Evolutionary conservation across 2,329 filamentous ascomycete species (phyloP), one percentile per base, ranked within the genome.

Genomic region (Arthrobotrys sinensis): DNA sequence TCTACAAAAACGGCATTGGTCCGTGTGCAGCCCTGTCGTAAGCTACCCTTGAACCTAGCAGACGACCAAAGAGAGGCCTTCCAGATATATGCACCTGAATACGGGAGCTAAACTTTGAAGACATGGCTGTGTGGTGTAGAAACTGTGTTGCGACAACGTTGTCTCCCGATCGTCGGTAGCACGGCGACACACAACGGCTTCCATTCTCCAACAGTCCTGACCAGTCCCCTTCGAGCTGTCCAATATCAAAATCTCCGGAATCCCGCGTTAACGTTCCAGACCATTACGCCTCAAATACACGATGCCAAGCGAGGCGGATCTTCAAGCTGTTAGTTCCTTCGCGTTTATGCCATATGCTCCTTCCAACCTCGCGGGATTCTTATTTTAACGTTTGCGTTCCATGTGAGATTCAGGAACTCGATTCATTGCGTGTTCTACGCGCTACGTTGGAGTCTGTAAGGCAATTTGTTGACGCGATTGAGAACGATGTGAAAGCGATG

Each of bases 381-480:
- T 28, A 21, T 45, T 28, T 12, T 34, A 43, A 60, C 55, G 55
- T 43, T 43, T 16, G 5, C 3, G 3, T 5, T 4, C 10, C 1
- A 38, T 14, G 16, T 36, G 14, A 6, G 32, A 8, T 36, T 28
- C 57, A 82, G 81, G 81, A 82, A 50, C 80, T 82, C 52, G 72
- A 81, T 66, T 77, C 80, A 21, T 80, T 82, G 16, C 80, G 75
- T 14, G 80, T 81, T 36, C 63, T 82, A 36, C 80, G 81, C 70
- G 81, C 81, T n/a, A 81, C 81, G 16, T 75, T 82, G 10, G 81
- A 82, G 60, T 80, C 80, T 16, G 72, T 82, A 34, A 79, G 79
- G 32, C 81, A 82, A 21, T 80, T 82, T n/a, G 80, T 81, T 14
- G 71, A 65, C 6, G 80, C 76, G 7, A 67, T 82, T 11, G 78